These are phyloP conservation scores for Sporothrix luriei DNA, from an alignment of 2,329 filamentous ascomycete species.

Conservation along the genomic window DNA sequence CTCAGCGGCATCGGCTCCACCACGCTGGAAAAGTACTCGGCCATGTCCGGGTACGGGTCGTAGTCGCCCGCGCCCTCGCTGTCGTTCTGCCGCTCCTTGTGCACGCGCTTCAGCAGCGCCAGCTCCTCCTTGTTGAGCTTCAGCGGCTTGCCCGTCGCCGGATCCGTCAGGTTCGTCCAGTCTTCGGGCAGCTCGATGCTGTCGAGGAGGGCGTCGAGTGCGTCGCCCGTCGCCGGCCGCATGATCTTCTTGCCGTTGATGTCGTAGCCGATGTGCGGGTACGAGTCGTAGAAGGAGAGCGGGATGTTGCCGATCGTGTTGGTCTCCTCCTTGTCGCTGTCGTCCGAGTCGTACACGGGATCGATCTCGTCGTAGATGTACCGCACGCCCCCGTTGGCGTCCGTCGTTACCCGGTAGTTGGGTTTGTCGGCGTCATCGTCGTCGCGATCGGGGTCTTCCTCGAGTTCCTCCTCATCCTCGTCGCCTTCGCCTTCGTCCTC, in stretches of 20 bases:
- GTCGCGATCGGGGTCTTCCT: constrained; percentile 36
- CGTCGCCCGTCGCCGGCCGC: constrained; percentile 90
- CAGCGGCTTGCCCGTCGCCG: constrained; percentile 87
- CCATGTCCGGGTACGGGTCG: constrained; percentile 87
- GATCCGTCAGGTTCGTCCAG: constrained; percentile 95
- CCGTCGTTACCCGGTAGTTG: constrained; percentile 64
- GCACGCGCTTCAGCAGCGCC: constrained; percentile 82
- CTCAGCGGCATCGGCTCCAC: constrained; percentile 93
- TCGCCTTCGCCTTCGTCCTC: constrained; percentile 47
- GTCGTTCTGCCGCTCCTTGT: constrained; percentile 82
- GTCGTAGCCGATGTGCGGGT: constrained; percentile 97
- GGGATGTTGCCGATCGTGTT: constrained; percentile 98
- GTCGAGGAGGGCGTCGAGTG: constrained; percentile 88
- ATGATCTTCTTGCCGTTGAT: constrained; percentile 99
- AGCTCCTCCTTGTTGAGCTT: constrained; percentile 85
- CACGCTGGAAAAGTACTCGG: constrained; percentile 91
- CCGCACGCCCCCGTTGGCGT: constrained; percentile 86
- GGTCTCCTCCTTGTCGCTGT: constrained; percentile 71
- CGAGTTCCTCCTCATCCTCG: neutral
- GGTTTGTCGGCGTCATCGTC: constrained; percentile 46
- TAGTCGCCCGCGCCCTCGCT: constrained; percentile 86
- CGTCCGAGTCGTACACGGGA: constrained; percentile 93
- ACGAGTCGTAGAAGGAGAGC: constrained; percentile 92
- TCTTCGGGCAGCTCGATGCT: constrained; percentile 97
- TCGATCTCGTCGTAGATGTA: constrained; percentile 95